Evolutionary conservation across 2,329 filamentous ascomycete genomes (phyloP).

Genomic region (Colletotrichum lindemuthianum): DNA sequence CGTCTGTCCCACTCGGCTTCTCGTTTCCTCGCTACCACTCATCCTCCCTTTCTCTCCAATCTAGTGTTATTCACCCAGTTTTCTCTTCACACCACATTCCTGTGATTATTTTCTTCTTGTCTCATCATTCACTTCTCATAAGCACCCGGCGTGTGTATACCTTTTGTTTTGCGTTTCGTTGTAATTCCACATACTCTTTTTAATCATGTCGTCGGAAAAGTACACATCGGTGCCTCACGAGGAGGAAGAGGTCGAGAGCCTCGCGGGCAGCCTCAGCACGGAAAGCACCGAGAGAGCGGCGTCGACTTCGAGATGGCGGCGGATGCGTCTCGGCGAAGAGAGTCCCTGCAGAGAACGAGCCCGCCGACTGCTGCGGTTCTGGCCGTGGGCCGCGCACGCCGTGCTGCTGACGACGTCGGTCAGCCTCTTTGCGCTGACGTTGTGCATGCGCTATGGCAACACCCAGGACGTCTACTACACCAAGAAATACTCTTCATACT

Average conservation of each 20-base stretch:
- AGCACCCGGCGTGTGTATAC: constrained; percentile 36
- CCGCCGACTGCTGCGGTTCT: constrained; percentile 43
- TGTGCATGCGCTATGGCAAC: constrained; percentile 49
- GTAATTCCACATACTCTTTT: neutral
- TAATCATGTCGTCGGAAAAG: constrained; percentile 35
- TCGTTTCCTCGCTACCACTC: neutral
- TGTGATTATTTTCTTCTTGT: neutral
- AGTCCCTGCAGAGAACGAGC: constrained; percentile 38
- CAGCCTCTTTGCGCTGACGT: constrained; percentile 52
- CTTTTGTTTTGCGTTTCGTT: neutral
- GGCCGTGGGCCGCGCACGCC: constrained; percentile 53
- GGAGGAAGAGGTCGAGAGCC: constrained; percentile 37
- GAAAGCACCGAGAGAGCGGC: constrained; percentile 20
- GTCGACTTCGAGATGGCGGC: constrained; percentile 26
- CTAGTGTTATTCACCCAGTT: neutral
- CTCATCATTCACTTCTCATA: constrained; percentile 2
- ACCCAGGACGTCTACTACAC: constrained; percentile 44
- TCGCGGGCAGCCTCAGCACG: constrained; percentile 34
- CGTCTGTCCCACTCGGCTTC: neutral
- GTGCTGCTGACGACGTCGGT: constrained; percentile 52
- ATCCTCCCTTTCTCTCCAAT: neutral
- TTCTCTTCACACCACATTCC: neutral
- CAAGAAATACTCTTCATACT: constrained; percentile 55
- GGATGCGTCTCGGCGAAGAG: constrained; percentile 39
- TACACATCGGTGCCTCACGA: constrained; percentile 36